A percentile compares a stretch with the other conserved stretches of the same genome.
Evolutionary conservation across 306 rosid genomes (phyloP).

Genomic region (Inga leiocalycina): DNA sequence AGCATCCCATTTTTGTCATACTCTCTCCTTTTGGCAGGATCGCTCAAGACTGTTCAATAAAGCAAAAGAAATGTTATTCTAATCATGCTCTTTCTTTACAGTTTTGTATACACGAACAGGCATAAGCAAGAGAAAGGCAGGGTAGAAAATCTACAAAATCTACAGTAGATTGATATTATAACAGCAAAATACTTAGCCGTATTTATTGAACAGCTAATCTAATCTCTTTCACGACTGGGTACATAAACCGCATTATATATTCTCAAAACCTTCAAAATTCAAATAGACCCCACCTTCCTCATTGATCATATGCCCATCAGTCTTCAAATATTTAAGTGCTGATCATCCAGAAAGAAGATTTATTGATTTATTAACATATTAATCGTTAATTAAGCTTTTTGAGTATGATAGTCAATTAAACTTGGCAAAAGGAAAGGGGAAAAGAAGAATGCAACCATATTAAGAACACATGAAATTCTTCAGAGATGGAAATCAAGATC

Average conservation of each 20-base stretch:
- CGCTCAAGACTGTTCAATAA: slow-evolving; percentile 80
- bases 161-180: background rate
- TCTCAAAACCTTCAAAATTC: slow-evolving; percentile 28
- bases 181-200: background rate
- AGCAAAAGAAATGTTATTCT: slow-evolving; percentile 38
- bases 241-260: slow-evolving; percentile 8
- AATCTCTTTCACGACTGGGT: background rate
- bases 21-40: slow-evolving; percentile 83
- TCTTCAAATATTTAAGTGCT: background rate
- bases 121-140: background rate
- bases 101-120: background rate
- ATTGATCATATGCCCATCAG: slow-evolving; percentile 13
- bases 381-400: background rate
- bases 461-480: background rate
- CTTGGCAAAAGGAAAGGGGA: background rate
- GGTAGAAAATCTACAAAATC: slow-evolving; percentile 4
- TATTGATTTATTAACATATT: background rate
- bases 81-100: background rate
- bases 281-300: slow-evolving; percentile 6
- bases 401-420: slow-evolving; percentile 7
- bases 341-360: background rate
- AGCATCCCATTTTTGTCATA: slow-evolving; percentile 88
- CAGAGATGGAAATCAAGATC: background rate
- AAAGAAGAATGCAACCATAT: background rate
- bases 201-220: background rate